Evolutionary conservation across 306 rosid species (phyloP).

Genomic region (Quercus rubra): DNA sequence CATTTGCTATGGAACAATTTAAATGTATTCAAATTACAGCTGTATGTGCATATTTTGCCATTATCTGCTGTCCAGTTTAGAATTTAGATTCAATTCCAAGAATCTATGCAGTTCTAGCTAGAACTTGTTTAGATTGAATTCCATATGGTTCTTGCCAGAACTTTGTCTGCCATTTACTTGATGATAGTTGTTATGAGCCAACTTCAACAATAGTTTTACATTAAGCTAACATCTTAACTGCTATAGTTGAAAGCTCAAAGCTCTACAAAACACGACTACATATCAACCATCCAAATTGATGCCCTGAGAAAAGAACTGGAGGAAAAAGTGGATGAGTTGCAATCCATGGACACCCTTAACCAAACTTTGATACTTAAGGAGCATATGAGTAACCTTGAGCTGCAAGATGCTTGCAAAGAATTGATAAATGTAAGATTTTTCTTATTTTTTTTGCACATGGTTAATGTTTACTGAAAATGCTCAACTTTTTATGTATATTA

Average conservation of each 20-base stretch:
- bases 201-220: no score
- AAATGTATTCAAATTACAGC: no score
- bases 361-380: neutral
- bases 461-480: neutral
- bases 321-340: neutral
- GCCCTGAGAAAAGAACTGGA: neutral
- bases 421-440: neutral
- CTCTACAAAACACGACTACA: neutral
- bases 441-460: neutral
- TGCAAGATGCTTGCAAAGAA: slow-evolving; percentile 1
- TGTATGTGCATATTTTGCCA: no score
- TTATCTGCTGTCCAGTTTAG: no score
- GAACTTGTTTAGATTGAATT: no score
- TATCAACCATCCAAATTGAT: neutral
- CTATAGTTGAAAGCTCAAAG: neutral
- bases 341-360: neutral
- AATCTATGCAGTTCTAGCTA: no score
- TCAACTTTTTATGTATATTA: neutral
- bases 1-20: no score
- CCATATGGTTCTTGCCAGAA: no score
- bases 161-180: no score
- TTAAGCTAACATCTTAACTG: no score
- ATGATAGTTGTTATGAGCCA: no score
- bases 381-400: neutral
- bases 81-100: no score